Conservation (phyloP, 345 rosid species). For the Mallotus nudiflorus region DNA sequence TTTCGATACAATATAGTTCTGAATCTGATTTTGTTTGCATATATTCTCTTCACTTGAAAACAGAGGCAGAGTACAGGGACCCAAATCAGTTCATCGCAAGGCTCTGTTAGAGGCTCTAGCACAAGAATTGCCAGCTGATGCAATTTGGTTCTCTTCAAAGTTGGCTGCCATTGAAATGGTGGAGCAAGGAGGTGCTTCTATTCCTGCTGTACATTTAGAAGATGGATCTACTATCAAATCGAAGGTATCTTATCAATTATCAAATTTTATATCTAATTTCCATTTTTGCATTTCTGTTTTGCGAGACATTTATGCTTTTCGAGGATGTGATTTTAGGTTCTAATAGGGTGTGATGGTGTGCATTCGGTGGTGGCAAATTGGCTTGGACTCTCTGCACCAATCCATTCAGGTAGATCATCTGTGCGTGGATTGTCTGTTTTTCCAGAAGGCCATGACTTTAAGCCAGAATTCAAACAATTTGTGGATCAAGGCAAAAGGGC, state of each 20-base stretch:
- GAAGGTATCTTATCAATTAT: no score
- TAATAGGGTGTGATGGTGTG: slow-evolving; percentile 49
- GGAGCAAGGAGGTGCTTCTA: slow-evolving; percentile 9
- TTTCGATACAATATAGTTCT: no score
- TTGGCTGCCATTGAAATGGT: slow-evolving; percentile 23
- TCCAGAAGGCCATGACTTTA: slow-evolving; percentile 38
- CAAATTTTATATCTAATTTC: no score
- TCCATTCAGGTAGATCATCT: slow-evolving; percentile 27
- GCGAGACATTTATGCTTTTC: no score
- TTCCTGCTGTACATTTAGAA: slow-evolving; percentile 22
- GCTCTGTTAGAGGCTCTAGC: no score
- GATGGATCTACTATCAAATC: slow-evolving; percentile 38
- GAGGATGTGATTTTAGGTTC: slow-evolving; percentile 13
- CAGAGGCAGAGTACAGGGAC: slow-evolving; percentile 12
- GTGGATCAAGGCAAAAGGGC: slow-evolving; percentile 34
- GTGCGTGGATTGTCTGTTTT: slow-evolving; percentile 32
- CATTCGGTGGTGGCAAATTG: slow-evolving; percentile 33
- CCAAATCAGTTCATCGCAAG: slow-evolving; percentile 27
- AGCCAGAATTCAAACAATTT: slow-evolving; percentile 17
- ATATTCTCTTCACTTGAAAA: no score
- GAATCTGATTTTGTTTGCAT: no score
- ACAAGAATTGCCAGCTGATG: slow-evolving; percentile 32
- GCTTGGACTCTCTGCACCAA: slow-evolving; percentile 40
- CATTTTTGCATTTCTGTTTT: no score
- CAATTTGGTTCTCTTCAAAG: slow-evolving; percentile 40